A percentile compares a stretch with the other conserved stretches of the same genome.
Evolutionary conservation across 2,329 filamentous ascomycete genomes (phyloP).

Genomic region (Madurella mycetomatis): DNA sequence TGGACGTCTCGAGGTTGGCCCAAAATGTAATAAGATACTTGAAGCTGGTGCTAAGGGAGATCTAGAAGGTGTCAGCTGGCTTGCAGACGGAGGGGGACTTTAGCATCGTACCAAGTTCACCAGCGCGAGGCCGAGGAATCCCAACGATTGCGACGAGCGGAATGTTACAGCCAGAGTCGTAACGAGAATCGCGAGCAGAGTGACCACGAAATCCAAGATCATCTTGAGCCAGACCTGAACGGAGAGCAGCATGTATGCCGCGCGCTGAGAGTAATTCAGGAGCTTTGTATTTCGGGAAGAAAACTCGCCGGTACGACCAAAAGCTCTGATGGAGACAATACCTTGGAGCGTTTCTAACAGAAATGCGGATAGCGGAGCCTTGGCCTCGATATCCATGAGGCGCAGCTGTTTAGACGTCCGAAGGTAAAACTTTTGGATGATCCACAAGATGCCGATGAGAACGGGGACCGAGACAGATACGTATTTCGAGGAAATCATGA

Average conservation of each 20-base stretch:
- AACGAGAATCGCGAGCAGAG: slow-evolving; percentile 13
- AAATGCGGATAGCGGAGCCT: slow-evolving; percentile 36
- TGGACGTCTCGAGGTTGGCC: slow-evolving; percentile 13
- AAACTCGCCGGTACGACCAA: slow-evolving; percentile 9
- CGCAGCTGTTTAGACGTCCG: slow-evolving; percentile 52
- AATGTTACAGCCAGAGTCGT: slow-evolving; percentile 13
- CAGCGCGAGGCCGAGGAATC: slow-evolving; percentile 18
- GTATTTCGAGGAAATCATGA: slow-evolving; percentile 11
- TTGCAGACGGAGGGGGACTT: too few relatives aligned
- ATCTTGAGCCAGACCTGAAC: slow-evolving; percentile 13
- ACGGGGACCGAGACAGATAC: slow-evolving; percentile 10
- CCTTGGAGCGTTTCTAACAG: slow-evolving; percentile 5
- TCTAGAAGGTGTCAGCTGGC: neutral
- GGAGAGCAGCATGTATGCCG: slow-evolving; percentile 5
- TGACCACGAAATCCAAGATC: slow-evolving; percentile 34
- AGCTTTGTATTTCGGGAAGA: slow-evolving; percentile 5
- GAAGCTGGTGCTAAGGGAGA: slow-evolving; percentile 12
- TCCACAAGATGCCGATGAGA: slow-evolving; percentile 6
- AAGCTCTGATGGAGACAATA: slow-evolving; percentile 9
- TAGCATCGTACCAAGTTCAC: slow-evolving; percentile 8
- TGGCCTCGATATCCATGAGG: slow-evolving; percentile 49
- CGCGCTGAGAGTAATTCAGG: slow-evolving; percentile 9
- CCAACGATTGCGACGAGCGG: slow-evolving; percentile 2
- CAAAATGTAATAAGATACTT: slow-evolving; percentile 14
- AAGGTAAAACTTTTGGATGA: slow-evolving; percentile 50